Evolutionary conservation across 345 rosid species (phyloP).

Genomic region (Schrenkiella parvula): DNA sequence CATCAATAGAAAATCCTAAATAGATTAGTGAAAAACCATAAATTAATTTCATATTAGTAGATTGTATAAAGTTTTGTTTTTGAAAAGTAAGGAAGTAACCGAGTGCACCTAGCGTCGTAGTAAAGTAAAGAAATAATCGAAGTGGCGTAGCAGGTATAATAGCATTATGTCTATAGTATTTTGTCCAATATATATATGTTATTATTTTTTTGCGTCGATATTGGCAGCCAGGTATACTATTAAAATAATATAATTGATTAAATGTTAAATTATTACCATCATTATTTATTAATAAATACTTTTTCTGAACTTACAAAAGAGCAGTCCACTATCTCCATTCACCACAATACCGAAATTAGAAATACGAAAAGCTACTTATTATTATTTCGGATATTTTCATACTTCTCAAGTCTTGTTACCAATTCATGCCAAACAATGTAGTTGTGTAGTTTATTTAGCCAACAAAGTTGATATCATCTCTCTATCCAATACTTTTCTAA

Average conservation of each 20-base stretch:
- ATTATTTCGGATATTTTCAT: no score
- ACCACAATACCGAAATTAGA: background rate
- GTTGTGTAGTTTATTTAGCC: background rate
- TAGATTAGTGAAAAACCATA: background rate
- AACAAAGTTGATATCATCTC: background rate
- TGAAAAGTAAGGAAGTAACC: background rate
- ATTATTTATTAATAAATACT: background rate
- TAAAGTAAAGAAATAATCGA: background rate
- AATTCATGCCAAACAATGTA: background rate
- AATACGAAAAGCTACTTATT: background rate
- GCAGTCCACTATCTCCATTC: background rate
- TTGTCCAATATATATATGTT: background rate
- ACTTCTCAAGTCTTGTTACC: background rate
- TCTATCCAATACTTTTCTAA: background rate
- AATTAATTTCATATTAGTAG: no score
- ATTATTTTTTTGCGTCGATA: background rate
- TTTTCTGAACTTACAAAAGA: background rate
- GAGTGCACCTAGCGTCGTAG: constrained; percentile 7
- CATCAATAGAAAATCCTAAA: background rate
- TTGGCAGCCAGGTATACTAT: background rate
- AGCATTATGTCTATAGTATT: background rate
- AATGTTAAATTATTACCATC: background rate
- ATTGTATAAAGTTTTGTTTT: background rate
- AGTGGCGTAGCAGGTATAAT: constrained; percentile 25
- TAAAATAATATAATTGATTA: background rate